Evolutionary conservation across 805 yeast genomes (phyloP).

Genomic region (Saccharomycopsis lassenensis): DNA sequence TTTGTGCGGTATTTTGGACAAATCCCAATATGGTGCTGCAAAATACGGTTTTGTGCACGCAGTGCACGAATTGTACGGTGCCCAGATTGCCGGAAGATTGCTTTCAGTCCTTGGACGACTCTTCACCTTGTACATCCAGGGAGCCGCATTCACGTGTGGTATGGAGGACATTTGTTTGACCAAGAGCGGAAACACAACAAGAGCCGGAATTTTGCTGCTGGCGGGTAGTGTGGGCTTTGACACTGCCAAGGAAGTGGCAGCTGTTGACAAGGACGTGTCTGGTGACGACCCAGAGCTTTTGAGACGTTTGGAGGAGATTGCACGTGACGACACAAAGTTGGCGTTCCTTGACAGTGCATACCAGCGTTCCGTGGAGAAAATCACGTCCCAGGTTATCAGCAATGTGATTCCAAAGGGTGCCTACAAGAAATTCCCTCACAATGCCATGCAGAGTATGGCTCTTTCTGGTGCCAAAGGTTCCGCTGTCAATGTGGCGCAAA

Average conservation of each 20-base stretch:
- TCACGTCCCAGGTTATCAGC: conserved; percentile 90
- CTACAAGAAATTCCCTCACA: conserved; percentile 88
- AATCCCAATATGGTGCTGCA: conserved; percentile 97
- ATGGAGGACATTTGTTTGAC: conserved; percentile 97
- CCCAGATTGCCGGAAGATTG: conserved; percentile 79
- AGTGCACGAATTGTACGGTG: conserved; percentile 90
- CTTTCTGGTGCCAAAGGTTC: conserved; percentile 99
- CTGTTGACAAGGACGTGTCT: conserved; percentile 42
- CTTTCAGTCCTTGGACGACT: conserved; percentile 88
- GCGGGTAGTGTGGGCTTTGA: conserved; percentile 76
- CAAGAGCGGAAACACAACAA: conserved; percentile 80
- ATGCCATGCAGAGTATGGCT: conserved; percentile 99
- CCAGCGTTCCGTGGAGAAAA: conserved; percentile 81
- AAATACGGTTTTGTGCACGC: conserved; percentile 96
- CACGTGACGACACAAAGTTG: conserved; percentile 84
- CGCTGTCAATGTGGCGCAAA: conserved; percentile 95
- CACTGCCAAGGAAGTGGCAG: conserved; percentile 93
- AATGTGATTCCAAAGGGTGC: conserved; percentile 95
- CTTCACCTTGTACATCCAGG: conserved; percentile 86
- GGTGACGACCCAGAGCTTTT: conserved; percentile 65
- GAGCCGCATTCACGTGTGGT: conserved; percentile 96
- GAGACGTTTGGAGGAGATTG: conserved; percentile 85
- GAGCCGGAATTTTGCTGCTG: conserved; percentile 68
- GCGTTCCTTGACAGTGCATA: conserved; percentile 94
- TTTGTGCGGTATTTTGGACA: conserved; percentile 87